Conservation (phyloP, 352 stramenopile species). For the Phytophthora meadii region DNA sequence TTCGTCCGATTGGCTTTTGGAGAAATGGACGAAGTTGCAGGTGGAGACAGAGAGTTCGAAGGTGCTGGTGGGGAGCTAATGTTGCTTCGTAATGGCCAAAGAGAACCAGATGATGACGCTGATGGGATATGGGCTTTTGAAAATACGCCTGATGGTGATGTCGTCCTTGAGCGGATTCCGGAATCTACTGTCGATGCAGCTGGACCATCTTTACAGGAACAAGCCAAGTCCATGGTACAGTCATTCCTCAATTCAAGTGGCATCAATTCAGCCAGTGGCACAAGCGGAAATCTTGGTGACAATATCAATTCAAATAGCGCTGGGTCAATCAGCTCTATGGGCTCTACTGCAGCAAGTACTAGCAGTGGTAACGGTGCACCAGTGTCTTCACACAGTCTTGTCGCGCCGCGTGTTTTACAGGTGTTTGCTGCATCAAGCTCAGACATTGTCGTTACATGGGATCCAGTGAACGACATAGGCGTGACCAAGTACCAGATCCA, state of each 20-base stretch:
- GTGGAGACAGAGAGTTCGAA: constrained; percentile 29
- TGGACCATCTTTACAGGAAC: constrained; percentile 54
- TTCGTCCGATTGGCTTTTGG: constrained; percentile 60
- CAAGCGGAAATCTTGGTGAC: constrained; percentile 11
- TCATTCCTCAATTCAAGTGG: constrained; percentile 62
- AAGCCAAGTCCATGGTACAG: constrained; percentile 74
- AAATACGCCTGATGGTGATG: constrained; percentile 60
- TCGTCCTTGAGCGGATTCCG: constrained; percentile 69
- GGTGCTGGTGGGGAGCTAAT: constrained; percentile 21
- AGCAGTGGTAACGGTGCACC: constrained; percentile 13
- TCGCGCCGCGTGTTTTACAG: constrained; percentile 61
- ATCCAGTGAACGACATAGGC: constrained; percentile 59
- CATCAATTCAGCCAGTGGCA: constrained; percentile 35
- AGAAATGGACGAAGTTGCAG: constrained; percentile 12
- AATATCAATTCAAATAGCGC: constrained; percentile 22
- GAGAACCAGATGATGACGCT: constrained; percentile 42
- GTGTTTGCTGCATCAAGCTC: constrained; percentile 65
- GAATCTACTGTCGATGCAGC: constrained; percentile 47
- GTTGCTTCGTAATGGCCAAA: constrained; percentile 33
- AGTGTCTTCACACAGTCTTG: constrained; percentile 13
- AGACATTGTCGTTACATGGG: constrained; percentile 80
- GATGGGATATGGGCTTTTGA: constrained; percentile 71
- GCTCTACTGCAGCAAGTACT: constrained; percentile 26
- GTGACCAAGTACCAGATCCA: constrained; percentile 85
- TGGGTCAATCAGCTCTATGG: constrained; percentile 28